phyloP scores from a whole-genome alignment of 805 yeast genomes.

The Candida maris region DNA sequence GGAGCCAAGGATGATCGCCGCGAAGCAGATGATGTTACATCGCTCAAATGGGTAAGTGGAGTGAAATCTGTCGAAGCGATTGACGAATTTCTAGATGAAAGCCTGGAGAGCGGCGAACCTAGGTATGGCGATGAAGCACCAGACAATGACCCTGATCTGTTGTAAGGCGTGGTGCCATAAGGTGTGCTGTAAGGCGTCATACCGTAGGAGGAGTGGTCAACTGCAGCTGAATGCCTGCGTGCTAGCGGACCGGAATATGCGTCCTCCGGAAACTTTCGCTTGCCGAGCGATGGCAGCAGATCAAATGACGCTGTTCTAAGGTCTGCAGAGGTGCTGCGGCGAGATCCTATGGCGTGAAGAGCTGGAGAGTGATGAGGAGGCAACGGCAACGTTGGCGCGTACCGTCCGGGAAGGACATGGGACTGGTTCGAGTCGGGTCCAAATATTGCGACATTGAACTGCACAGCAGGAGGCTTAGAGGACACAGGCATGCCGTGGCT shows the following conservation, averaged over 20 bases:
- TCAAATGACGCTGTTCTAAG: constrained; percentile 14
- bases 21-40: constrained; percentile 20
- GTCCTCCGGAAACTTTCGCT: constrained; percentile 28
- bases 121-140: constrained; percentile 22
- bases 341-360: constrained; percentile 14
- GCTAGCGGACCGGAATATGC: constrained; percentile 15
- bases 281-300: constrained; percentile 20
- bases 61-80: constrained; percentile 30
- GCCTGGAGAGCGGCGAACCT: constrained; percentile 29
- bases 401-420: constrained; percentile 8
- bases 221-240: constrained; percentile 34
- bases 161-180: not conserved
- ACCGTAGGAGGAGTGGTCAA: constrained; percentile 14
- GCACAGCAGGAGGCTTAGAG: constrained; percentile 12
- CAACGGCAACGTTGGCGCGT: constrained; percentile 3
- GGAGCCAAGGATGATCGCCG: constrained; percentile 30
- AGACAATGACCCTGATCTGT: constrained; percentile 6
- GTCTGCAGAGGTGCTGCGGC: constrained; percentile 26
- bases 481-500: not conserved
- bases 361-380: constrained; percentile 12
- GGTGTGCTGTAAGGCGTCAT: not conserved
- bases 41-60: constrained; percentile 25
- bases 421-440: constrained; percentile 3
- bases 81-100: constrained; percentile 31
- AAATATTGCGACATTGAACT: constrained; percentile 20